A percentile compares a stretch with the other conserved stretches of the same genome.
These are phyloP conservation scores for Alternaria arbusti DNA, from an alignment of 2,329 filamentous ascomycete species.

Conservation along the genomic window DNA sequence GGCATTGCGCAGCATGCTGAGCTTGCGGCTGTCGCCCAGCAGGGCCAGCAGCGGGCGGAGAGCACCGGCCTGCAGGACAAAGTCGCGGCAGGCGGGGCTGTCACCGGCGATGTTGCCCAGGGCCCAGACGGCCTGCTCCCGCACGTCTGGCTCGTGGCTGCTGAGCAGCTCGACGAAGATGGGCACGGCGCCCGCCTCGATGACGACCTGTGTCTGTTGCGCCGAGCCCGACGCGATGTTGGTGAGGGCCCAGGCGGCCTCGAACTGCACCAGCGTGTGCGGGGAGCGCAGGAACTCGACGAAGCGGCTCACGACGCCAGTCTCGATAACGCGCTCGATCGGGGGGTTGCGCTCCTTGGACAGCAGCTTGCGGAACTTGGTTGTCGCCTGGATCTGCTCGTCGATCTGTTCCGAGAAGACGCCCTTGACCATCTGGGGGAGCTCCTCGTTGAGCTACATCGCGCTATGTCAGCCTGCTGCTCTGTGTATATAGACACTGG, in stretches of 20 bases:
- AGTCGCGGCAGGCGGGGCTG: constrained; percentile 96
- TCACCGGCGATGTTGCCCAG: constrained; percentile 98
- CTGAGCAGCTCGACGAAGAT: constrained; percentile 97
- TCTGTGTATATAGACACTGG: too few species aligned
- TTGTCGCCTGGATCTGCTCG: constrained; percentile 94
- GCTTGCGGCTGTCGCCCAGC: constrained; percentile 95
- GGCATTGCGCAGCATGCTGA: constrained; percentile 98
- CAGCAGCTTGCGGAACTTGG: constrained; percentile 96
- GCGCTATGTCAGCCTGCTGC: constrained; percentile 22
- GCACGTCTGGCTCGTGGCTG: constrained; percentile 96
- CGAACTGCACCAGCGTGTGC: constrained; percentile 97
- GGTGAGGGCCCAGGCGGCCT: constrained; percentile 98
- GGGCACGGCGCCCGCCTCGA: constrained; percentile 95
- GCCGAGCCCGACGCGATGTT: constrained; percentile 99
- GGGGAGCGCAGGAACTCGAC: constrained; percentile 98
- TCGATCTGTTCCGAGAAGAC: constrained; percentile 99
- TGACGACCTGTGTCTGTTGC: constrained; percentile 97
- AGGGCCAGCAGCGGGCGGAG: constrained; percentile 88
- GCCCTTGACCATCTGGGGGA: constrained; percentile 96
- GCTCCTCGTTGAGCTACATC: constrained; percentile 88
- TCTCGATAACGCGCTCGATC: constrained; percentile 99
- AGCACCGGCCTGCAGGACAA: constrained; percentile 88
- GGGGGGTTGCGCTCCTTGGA: constrained; percentile 99
- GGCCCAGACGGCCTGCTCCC: constrained; percentile 98
- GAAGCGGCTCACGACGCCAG: constrained; percentile 94